Conservation (phyloP, 2,329 filamentous ascomycete species). For the Epichloe typhina region DNA sequence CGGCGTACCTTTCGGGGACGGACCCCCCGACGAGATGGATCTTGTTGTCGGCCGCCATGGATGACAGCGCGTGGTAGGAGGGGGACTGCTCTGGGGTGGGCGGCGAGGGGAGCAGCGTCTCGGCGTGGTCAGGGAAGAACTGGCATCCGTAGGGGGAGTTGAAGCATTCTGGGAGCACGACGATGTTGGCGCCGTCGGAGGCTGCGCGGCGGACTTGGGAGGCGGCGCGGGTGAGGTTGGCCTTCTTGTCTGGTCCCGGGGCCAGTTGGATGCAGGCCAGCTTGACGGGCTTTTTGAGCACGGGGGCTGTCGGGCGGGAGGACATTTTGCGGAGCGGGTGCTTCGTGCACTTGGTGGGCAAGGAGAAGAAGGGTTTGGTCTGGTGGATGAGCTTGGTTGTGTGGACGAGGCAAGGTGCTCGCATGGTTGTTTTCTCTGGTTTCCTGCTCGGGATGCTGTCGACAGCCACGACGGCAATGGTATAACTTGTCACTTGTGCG, state of each 20-base stretch:
- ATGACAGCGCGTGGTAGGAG: conserved; percentile 71
- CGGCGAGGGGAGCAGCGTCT: conserved; percentile 65
- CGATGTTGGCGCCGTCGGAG: conserved; percentile 60
- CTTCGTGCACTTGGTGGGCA: neutral
- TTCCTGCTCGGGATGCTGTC: neutral
- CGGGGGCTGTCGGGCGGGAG: conserved; percentile 10
- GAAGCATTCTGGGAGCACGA: conserved; percentile 96
- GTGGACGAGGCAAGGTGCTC: neutral
- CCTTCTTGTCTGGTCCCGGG: conserved; percentile 67
- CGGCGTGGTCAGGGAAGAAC: conserved; percentile 85
- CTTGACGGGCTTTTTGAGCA: conserved; percentile 67
- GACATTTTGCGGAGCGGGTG: neutral
- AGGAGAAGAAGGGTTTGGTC: conserved; percentile 7
- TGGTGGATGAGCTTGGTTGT: neutral
- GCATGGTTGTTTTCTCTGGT: conserved; percentile 1
- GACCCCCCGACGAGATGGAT: conserved; percentile 82
- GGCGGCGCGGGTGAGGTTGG: conserved; percentile 71
- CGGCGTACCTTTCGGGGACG: conserved; percentile 64
- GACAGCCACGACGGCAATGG: no score
- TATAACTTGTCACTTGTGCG: no score
- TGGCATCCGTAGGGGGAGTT: conserved; percentile 86
- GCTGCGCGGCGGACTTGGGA: conserved; percentile 75
- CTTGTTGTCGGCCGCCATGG: conserved; percentile 64
- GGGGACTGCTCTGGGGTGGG: conserved; percentile 55
- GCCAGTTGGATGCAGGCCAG: conserved; percentile 73